Conservation (phyloP, 2,329 filamentous ascomycete genomes). For the Spiromastix sp. region DNA sequence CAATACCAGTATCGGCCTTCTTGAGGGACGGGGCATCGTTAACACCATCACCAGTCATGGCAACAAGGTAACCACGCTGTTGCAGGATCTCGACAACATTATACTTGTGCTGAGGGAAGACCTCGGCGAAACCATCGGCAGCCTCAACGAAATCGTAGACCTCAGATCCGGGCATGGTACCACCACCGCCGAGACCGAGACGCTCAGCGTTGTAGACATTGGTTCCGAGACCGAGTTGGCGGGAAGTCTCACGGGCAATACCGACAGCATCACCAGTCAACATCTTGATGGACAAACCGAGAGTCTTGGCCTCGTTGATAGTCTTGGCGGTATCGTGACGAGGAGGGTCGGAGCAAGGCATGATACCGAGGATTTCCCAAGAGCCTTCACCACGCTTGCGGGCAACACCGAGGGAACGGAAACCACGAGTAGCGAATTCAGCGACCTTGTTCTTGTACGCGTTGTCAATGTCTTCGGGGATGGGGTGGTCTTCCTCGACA, state of each 20-base stretch:
- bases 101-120: conserved; percentile 94
- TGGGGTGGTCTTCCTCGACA: conserved; percentile 72
- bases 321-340: conserved; percentile 85
- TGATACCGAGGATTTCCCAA: conserved; percentile 91
- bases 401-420: conserved; percentile 86
- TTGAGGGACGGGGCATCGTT: conserved; percentile 89
- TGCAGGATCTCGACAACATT: conserved; percentile 88
- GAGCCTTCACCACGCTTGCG: conserved; percentile 71
- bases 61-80: conserved; percentile 85
- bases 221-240: conserved; percentile 81
- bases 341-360: conserved; percentile 87
- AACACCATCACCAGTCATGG: conserved; percentile 94
- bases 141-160: conserved; percentile 93
- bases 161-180: conserved; percentile 87
- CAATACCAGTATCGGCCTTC: conserved; percentile 94
- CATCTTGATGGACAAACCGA: conserved; percentile 91
- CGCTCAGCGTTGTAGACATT: conserved; percentile 92
- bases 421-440: conserved; percentile 85
- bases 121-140: conserved; percentile 88
- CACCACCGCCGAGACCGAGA: conserved; percentile 78
- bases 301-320: conserved; percentile 76
- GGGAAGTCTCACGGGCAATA: conserved; percentile 84
- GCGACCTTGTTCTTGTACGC: conserved; percentile 89
- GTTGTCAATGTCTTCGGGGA: conserved; percentile 65
- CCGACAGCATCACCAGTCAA: conserved; percentile 89